Evolutionary conservation across 177 flowering plant species (phyloP).

Genomic region (Vitis hybrid): DNA sequence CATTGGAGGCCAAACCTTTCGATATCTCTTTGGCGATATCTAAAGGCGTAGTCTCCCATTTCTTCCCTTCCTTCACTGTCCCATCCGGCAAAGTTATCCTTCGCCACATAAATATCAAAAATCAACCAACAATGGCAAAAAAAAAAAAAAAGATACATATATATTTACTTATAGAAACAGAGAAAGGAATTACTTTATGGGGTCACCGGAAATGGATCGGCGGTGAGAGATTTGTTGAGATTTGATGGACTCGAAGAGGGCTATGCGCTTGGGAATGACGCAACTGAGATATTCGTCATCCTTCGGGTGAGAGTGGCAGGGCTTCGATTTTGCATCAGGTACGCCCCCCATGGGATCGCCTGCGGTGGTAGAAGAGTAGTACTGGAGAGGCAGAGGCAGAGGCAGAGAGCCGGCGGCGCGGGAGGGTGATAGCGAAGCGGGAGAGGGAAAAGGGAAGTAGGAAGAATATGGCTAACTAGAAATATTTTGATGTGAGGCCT

Average conservation of each 20-base stretch:
- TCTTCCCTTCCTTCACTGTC: slow-evolving; percentile 82
- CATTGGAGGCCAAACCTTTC: slow-evolving; percentile 64
- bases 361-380: no score
- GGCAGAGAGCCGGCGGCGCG: no score
- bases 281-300: slow-evolving; percentile 46
- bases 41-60: slow-evolving; percentile 67
- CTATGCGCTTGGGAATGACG: slow-evolving; percentile 53
- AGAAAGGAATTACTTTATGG: slow-evolving; percentile 42
- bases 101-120: not conserved
- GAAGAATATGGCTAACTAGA: no score
- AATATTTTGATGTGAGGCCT: no score
- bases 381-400: no score
- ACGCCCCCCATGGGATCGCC: no score
- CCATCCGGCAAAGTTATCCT: slow-evolving; percentile 85
- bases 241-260: slow-evolving; percentile 44
- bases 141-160: not conserved
- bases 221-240: slow-evolving; percentile 32
- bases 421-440: no score
- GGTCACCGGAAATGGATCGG: slow-evolving; percentile 38
- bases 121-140: not conserved
- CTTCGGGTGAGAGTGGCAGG: slow-evolving; percentile 19
- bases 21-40: slow-evolving; percentile 74
- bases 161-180: not conserved
- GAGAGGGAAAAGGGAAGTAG: no score
- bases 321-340: no score